These are phyloP conservation scores for Coemansia sp. DNA, from an alignment of 192 early-diverging fungal genomes.

Conservation along the genomic window DNA sequence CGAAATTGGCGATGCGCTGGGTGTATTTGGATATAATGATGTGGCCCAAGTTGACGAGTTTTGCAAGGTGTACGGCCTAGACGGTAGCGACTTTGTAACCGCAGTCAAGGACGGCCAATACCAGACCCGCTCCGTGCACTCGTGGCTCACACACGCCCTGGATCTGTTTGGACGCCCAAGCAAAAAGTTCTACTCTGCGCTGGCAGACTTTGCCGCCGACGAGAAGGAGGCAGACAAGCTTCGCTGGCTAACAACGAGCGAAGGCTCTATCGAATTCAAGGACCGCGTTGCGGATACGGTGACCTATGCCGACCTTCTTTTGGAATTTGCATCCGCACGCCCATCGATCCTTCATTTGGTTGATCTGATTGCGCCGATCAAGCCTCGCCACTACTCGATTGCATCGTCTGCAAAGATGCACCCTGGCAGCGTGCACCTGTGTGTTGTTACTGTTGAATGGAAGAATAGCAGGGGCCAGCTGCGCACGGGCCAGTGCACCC, in stretches of 20 bases:
- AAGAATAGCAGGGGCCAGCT: conserved; percentile 61
- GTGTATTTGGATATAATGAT: conserved; percentile 91
- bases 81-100: conserved; percentile 65
- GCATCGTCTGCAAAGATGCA: conserved; percentile 87
- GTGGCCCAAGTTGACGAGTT: conserved; percentile 68
- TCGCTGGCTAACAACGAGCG: conserved; percentile 63
- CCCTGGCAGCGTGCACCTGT: conserved; percentile 84
- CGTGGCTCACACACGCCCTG: conserved; percentile 78
- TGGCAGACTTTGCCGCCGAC: conserved; percentile 73
- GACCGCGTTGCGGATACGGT: conserved; percentile 76
- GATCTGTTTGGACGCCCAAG: conserved; percentile 94
- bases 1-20: conserved; percentile 91
- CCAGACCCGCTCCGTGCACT: conserved; percentile 74
- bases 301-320: conserved; percentile 85
- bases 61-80: conserved; percentile 69
- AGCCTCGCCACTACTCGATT: conserved; percentile 98
- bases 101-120: conserved; percentile 59
- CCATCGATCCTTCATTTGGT: conserved; percentile 73
- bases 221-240: conserved; percentile 66
- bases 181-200: conserved; percentile 87
- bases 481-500: conserved; percentile 88
- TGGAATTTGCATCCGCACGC: conserved; percentile 80
- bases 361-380: conserved; percentile 78
- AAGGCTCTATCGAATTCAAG: conserved; percentile 79
- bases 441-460: conserved; percentile 95